A percentile compares a stretch with the other conserved stretches of the same genome.
phyloP scores from a whole-genome alignment of 805 yeast species.

The Lachancea nothofagi region DNA sequence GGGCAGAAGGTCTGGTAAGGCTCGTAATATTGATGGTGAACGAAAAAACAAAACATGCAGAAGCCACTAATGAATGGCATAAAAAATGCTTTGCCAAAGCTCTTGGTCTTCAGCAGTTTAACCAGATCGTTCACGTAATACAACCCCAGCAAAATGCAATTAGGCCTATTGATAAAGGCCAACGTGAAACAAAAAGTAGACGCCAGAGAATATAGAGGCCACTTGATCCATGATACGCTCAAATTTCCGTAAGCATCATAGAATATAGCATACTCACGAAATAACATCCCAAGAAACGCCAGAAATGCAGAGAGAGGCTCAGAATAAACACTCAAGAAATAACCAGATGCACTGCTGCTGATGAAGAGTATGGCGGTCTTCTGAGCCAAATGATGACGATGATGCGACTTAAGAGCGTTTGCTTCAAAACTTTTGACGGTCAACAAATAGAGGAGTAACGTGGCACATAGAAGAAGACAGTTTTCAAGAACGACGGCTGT shows the following conservation, averaged over 20 bases:
- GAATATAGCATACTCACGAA: conserved; percentile 38
- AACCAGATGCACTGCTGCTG: conserved; percentile 76
- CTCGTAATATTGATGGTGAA: conserved; percentile 39
- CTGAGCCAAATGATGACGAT: conserved; percentile 26
- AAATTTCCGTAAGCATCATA: conserved; percentile 14
- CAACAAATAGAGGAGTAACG: conserved; percentile 44
- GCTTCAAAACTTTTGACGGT: conserved; percentile 37
- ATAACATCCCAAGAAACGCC: conserved; percentile 49
- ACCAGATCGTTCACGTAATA: conserved; percentile 55
- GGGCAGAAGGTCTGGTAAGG: conserved; percentile 66
- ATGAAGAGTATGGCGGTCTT: conserved; percentile 44
- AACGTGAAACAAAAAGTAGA: conserved; percentile 41
- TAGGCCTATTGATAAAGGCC: conserved; percentile 65
- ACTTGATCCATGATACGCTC: conserved; percentile 12
- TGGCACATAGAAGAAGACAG: conserved; percentile 44
- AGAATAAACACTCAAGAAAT: conserved; percentile 66
- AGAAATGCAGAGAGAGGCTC: conserved; percentile 66
- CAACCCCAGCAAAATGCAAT: conserved; percentile 68
- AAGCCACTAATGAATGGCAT: conserved; percentile 51
- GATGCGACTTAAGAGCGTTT: conserved; percentile 13
- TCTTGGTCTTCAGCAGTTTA: conserved; percentile 16
- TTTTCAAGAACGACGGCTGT: conserved; percentile 49
- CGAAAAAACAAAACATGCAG: conserved; percentile 42
- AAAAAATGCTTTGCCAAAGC: conserved; percentile 18
- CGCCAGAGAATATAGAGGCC: conserved; percentile 20